phyloP scores from a whole-genome alignment of 2,329 filamentous ascomycete genomes.

The Pestalotiopsis sp. region DNA sequence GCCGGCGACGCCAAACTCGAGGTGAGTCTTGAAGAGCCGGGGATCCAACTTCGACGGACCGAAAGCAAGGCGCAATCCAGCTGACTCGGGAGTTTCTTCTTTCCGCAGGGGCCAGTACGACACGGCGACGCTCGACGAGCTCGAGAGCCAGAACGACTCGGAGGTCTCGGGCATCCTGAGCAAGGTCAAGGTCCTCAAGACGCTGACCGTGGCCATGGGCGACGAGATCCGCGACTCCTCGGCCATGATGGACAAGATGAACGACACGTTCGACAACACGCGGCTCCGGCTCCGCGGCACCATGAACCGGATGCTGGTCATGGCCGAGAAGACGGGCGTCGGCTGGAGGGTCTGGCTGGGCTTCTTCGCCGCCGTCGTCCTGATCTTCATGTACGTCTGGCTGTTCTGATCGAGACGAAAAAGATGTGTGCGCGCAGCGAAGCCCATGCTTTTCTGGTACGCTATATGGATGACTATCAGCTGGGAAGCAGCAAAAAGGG shows the following conservation, averaged over 20 bases:
- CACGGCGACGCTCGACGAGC: constrained; percentile 85
- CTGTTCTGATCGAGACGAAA: constrained; percentile 60
- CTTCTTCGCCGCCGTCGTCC: constrained; percentile 82
- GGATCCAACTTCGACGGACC: not conserved
- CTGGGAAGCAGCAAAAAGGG: not conserved
- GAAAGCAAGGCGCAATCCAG: too few relatives aligned
- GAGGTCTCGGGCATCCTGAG: constrained; percentile 88
- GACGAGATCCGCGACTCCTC: constrained; percentile 93
- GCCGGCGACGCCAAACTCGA: constrained; percentile 71
- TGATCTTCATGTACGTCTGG: constrained; percentile 93
- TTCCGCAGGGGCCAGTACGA: constrained; percentile 79
- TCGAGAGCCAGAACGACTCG: constrained; percentile 93
- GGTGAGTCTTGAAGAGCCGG: constrained; percentile 38
- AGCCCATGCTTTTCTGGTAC: not conserved
- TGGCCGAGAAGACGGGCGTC: constrained; percentile 93
- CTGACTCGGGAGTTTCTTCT: not conserved
- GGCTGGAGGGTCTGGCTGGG: constrained; percentile 92
- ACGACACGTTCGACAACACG: constrained; percentile 88
- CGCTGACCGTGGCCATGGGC: constrained; percentile 89
- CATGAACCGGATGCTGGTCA: constrained; percentile 95
- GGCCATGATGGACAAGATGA: constrained; percentile 90
- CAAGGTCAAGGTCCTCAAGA: constrained; percentile 87
- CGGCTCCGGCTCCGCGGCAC: constrained; percentile 80
- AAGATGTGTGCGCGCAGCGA: not conserved
- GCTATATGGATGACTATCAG: not conserved